Evolutionary conservation across 805 yeast genomes (phyloP).

Genomic region (Saccharomycopsis sp.): DNA sequence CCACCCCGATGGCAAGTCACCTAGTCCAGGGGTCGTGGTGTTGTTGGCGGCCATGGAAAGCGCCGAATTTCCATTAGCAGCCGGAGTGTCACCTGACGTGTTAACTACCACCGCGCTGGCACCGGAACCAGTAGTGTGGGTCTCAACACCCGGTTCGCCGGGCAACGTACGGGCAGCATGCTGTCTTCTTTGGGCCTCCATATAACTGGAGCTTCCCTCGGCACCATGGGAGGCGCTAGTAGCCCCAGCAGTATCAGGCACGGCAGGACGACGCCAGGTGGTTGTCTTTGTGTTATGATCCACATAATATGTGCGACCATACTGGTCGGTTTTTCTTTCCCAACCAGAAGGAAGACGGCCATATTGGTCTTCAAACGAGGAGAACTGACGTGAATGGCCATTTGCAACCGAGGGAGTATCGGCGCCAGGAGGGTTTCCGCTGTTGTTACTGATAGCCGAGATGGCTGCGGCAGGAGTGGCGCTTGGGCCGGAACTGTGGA

Average conservation of each 20-base stretch:
- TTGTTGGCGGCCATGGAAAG: slow-evolving; percentile 65
- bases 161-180: slow-evolving; percentile 89
- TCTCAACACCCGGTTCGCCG: slow-evolving; percentile 44
- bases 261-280: slow-evolving; percentile 96
- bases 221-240: slow-evolving; percentile 20
- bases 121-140: slow-evolving; percentile 40
- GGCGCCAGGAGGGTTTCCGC: slow-evolving; percentile 24
- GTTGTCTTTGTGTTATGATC: slow-evolving; percentile 97
- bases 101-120: slow-evolving; percentile 34
- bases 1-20: slow-evolving; percentile 98
- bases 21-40: slow-evolving; percentile 90
- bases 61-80: slow-evolving; percentile 47
- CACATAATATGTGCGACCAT: slow-evolving; percentile 95
- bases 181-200: slow-evolving; percentile 86
- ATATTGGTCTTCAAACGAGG: slow-evolving; percentile 94
- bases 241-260: slow-evolving; percentile 71
- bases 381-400: slow-evolving; percentile 59
- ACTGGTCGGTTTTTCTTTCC: slow-evolving; percentile 97
- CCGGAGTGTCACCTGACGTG: slow-evolving; percentile 31
- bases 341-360: slow-evolving; percentile 98
- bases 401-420: slow-evolving; percentile 26
- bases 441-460: slow-evolving; percentile 21
- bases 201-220: slow-evolving; percentile 52
- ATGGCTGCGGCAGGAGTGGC: slow-evolving; percentile 20
- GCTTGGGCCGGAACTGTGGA: slow-evolving; percentile 21